Evolutionary conservation across 2,329 filamentous ascomycete species (phyloP), one percentile per base, ranked within the genome.

Genomic region (Fusarium coffeatum): DNA sequence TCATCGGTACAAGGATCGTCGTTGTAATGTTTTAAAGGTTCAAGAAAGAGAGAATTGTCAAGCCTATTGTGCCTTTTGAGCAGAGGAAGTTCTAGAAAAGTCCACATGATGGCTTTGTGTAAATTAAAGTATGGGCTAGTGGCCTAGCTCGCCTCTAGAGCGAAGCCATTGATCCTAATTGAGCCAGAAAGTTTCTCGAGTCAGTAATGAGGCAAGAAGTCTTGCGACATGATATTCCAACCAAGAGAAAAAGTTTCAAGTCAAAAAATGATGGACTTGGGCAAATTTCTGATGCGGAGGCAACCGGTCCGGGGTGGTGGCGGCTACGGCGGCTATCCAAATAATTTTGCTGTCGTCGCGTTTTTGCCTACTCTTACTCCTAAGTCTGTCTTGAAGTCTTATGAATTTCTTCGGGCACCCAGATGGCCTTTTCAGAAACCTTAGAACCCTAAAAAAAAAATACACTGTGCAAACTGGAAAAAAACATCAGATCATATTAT

Each of bases 381-480:
- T 5, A n/a, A 37, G 16, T 9, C 9, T 5, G 16, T n/a, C 32
- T 9, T 37, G 5, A 6, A 37, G 18, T 18, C 34, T 11, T 11
- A 4, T 11, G 5, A 10, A n/a, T 28, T 0, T 43, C 22, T 22
- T 43, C 6, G 6, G 6, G n/a, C 4, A 9, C 10, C 15, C 3
- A 23, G 13, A 9, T 8, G 15, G 10, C 6, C n/a, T 9, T 10
- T 22, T 16, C 5, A 15, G 4, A 9, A 10, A 16, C 8, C 6
- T 23, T 6, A 10, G 1, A 10, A 9, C 6, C 5, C 6, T 8
- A 4, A 16, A 3, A 22, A 11, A 22, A 11, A 4, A 11, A 22
- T 11, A 4, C 18, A 2, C 4, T 32, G 22, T 18, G 5, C 10
- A 22, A 3, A 25, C 6, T n/a, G 4, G 3, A 40, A 49, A 30